Evolutionary conservation across 169 alveolate species (phyloP).

Genomic region (Plasmodium fragile): DNA sequence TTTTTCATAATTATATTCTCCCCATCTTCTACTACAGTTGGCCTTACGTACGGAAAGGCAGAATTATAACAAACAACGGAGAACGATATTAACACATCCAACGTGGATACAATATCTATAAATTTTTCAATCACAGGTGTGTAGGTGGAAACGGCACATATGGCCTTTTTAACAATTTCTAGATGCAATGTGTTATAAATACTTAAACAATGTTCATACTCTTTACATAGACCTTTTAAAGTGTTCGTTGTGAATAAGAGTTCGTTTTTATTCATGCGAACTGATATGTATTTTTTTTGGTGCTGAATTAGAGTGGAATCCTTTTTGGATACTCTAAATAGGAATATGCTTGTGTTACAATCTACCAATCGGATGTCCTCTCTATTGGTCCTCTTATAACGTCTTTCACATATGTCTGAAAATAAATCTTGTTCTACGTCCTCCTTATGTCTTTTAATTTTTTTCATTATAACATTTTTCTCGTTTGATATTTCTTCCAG

Average conservation of each 20-base stretch:
- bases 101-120: constrained; percentile 89
- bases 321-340: constrained; percentile 90
- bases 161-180: constrained; percentile 91
- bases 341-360: constrained; percentile 86
- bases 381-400: constrained; percentile 76
- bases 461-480: constrained; percentile 82
- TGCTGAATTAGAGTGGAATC: constrained; percentile 84
- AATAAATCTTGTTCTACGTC: constrained; percentile 86
- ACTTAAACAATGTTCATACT: constrained; percentile 82
- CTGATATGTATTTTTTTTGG: constrained; percentile 69
- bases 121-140: constrained; percentile 94
- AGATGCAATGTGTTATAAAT: constrained; percentile 89
- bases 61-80: constrained; percentile 92
- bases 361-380: constrained; percentile 86
- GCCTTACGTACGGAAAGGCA: constrained; percentile 91
- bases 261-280: constrained; percentile 74
- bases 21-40: constrained; percentile 86
- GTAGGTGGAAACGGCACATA: constrained; percentile 95
- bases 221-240: constrained; percentile 86
- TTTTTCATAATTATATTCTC: constrained; percentile 87
- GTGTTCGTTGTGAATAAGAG: constrained; percentile 91
- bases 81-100: constrained; percentile 96
- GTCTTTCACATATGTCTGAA: constrained; percentile 78
- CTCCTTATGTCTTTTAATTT: constrained; percentile 89
- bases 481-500: constrained; percentile 84